These are phyloP conservation scores for Talaromyces sp. DNA, from an alignment of 2,329 filamentous ascomycete species.

Conservation along the genomic window DNA sequence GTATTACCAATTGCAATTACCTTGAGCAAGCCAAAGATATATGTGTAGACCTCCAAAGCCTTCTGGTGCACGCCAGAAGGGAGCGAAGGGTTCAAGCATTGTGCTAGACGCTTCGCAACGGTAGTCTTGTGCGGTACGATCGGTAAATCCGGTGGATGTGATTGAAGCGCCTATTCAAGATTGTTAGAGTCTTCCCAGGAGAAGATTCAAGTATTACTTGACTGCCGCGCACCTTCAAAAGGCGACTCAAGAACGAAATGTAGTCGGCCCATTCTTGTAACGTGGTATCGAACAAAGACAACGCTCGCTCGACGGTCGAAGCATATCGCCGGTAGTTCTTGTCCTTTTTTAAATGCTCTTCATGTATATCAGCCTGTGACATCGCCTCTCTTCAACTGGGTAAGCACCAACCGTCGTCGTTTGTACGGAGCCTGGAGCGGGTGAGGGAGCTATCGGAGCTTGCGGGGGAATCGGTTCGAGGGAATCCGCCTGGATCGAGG, in stretches of 20 bases:
- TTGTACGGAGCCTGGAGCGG: conserved; percentile 68
- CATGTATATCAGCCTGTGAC: neutral
- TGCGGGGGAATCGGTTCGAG: conserved; percentile 62
- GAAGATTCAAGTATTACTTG: neutral
- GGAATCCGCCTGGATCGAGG: conserved; percentile 41
- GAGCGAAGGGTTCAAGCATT: conserved; percentile 89
- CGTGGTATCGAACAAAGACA: conserved; percentile 85
- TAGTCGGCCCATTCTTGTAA: conserved; percentile 99
- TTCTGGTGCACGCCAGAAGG: conserved; percentile 98
- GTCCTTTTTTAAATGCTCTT: conserved; percentile 51
- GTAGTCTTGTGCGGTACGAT: conserved; percentile 75
- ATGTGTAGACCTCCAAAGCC: conserved; percentile 85
- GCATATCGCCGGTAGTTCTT: conserved; percentile 83
- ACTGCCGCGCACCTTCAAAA: conserved; percentile 67
- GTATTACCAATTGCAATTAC: conserved; percentile 36
- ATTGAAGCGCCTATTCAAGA: conserved; percentile 70
- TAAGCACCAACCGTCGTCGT: conserved; percentile 65
- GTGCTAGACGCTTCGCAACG: conserved; percentile 85
- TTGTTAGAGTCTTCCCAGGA: neutral
- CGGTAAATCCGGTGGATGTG: conserved; percentile 67
- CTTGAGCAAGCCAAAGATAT: conserved; percentile 82
- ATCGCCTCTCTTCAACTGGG: neutral
- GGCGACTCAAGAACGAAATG: conserved; percentile 87
- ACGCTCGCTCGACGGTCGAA: conserved; percentile 76
- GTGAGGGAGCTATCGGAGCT: conserved; percentile 79